Base-by-base conservation (phyloP, 495 filamentous ascomycete species). In the Lepraria neglecta region DNA sequence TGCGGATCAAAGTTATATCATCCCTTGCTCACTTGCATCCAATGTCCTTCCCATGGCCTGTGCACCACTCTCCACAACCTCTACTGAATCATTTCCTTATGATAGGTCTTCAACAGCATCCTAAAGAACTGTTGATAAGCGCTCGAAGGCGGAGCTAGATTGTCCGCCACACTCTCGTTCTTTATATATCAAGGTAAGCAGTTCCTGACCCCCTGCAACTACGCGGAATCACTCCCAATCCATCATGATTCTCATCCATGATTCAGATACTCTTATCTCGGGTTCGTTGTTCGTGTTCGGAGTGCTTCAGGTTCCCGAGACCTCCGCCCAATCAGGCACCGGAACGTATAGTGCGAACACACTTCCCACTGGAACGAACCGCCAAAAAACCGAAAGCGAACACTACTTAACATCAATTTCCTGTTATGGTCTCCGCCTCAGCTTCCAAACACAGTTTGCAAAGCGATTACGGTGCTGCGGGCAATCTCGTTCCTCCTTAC, bases 401-500 rank as follows among this genome's bases (percentile, higher is more conserved):
- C n/a, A 44, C 24, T 53, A 3, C 14, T 27, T 44, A 3, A 19
- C 17, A 43, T 43, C 33, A 60, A 51, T 0, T 19, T 53, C 24
- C 19, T 53, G 15, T 38, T 21, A 31, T 61, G 7, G 38, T n/a
- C 52, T 40, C 14, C 45, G 51, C 40, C 19, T 42, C 50, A 45
- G 50, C 51, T n/a, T 40, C 43, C 43, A 48, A 21, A 17, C 46
- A 12, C 30, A 4, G 43, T 45, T 21, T 28, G 2, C 14, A 48
- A 27, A 44, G 4, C 21, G 42, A 42, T 31, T 15, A 38, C 4
- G 17, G 33, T 21, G 43, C 19, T 17, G 50, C 50, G 40, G 19
- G 31, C 40, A 19, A 38, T 21, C 51, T 56, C 31, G 42, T 45
- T 28, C 55, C 33, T 59, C 60, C 64, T 66, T 66, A 60, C 64